Conservation (phyloP, 2,329 filamentous ascomycete species). For the Aspergillus pseudotamarii region DNA sequence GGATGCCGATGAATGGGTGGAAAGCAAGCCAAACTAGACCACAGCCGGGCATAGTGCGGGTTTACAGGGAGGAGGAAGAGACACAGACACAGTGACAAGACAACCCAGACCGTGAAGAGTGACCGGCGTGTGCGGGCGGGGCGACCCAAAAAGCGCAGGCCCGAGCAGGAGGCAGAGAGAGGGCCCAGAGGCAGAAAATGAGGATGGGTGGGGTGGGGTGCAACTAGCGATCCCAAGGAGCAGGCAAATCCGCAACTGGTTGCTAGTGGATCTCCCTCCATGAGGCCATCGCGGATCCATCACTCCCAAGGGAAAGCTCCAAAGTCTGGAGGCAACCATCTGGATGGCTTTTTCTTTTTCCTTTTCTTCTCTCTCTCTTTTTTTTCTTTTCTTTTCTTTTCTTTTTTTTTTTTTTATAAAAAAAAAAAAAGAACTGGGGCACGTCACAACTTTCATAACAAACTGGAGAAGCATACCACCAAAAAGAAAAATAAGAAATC, state of each 20-base stretch:
- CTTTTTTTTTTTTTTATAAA: not conserved
- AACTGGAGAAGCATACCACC: too few relatives aligned
- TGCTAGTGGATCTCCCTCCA: slow-evolving; percentile 23
- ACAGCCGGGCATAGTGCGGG: slow-evolving; percentile 17
- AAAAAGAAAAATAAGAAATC: too few relatives aligned
- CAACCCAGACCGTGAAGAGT: slow-evolving; percentile 16
- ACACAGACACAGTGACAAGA: slow-evolving; percentile 4
- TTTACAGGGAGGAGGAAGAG: slow-evolving; percentile 11
- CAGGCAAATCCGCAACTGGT: slow-evolving; percentile 19
- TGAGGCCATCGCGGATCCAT: slow-evolving; percentile 23
- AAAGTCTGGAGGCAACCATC: slow-evolving; percentile 12
- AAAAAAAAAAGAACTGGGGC: slow-evolving; percentile 5
- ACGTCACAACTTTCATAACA: slow-evolving; percentile 6
- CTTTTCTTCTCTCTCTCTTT: not conserved
- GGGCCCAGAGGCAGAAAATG: slow-evolving; percentile 16
- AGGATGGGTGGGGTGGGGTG: slow-evolving; percentile 18
- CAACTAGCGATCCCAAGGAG: slow-evolving; percentile 30
- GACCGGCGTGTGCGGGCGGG: slow-evolving; percentile 23
- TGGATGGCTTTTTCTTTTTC: slow-evolving; percentile 3
- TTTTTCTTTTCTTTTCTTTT: not conserved
- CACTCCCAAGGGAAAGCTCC: slow-evolving; percentile 12
- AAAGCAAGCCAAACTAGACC: slow-evolving; percentile 18
- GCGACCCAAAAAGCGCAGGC: slow-evolving; percentile 24
- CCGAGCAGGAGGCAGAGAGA: slow-evolving; percentile 16
- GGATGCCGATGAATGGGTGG: slow-evolving; percentile 13